A percentile compares a stretch with the other conserved stretches of the same genome.
These are phyloP conservation scores for Didymella pomorum DNA, from an alignment of 2,329 filamentous ascomycete genomes.

Conservation along the genomic window DNA sequence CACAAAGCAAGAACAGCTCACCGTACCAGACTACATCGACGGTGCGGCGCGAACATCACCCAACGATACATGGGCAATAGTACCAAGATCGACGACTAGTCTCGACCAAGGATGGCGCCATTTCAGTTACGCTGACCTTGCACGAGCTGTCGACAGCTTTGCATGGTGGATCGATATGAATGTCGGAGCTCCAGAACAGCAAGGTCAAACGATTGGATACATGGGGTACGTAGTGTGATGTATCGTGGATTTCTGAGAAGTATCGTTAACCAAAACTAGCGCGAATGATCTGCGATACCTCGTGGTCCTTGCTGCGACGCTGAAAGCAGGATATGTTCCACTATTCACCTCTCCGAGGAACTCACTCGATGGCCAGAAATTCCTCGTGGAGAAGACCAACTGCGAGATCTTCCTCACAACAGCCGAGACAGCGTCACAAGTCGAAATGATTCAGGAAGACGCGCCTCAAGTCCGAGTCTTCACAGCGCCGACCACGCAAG, in stretches of 20 bases:
- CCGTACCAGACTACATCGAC: slow-evolving; percentile 16
- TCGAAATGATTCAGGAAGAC: background rate
- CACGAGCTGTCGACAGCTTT: slow-evolving; percentile 12
- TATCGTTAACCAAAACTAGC: background rate
- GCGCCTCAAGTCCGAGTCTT: background rate
- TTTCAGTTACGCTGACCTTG: slow-evolving; percentile 12
- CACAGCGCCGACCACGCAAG: slow-evolving; percentile 3
- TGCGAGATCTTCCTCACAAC: slow-evolving; percentile 15
- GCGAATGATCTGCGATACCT: slow-evolving; percentile 19
- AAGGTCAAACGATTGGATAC: slow-evolving; percentile 16
- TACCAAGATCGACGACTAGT: slow-evolving; percentile 8
- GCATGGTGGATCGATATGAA: slow-evolving; percentile 18
- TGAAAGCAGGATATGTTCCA: slow-evolving; percentile 17
- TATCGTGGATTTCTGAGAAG: too few species aligned
- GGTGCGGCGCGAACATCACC: slow-evolving; percentile 6
- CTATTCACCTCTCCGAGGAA: slow-evolving; percentile 15
- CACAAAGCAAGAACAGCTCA: background rate
- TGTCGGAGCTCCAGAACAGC: slow-evolving; percentile 6
- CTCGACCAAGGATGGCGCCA: slow-evolving; percentile 15
- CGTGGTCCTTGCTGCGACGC: slow-evolving; percentile 5
- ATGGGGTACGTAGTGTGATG: slow-evolving; percentile 2
- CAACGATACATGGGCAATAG: slow-evolving; percentile 16
- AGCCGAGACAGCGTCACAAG: background rate
- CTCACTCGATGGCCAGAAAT: slow-evolving; percentile 13
- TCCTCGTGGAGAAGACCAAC: slow-evolving; percentile 8